Percentiles rank a stretch among this genome's conserved stretches.
phyloP scores from a whole-genome alignment of 1,139 yeast genomes.

The Hyphopichia fennica region DNA sequence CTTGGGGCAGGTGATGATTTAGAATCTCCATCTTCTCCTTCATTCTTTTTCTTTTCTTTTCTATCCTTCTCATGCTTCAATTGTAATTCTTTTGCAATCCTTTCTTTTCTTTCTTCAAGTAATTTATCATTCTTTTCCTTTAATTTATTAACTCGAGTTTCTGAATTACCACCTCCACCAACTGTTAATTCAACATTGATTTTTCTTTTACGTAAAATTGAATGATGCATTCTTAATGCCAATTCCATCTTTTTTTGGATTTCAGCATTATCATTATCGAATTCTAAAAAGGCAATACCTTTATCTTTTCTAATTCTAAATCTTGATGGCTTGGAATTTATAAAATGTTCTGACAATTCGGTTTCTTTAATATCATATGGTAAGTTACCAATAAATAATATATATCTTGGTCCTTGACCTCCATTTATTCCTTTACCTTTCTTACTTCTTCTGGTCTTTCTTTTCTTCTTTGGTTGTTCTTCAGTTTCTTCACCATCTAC shows the following conservation, averaged over 20 bases:
- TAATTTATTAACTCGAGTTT: conserved; percentile 66
- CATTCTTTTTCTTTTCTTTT: background rate
- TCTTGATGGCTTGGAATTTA: conserved; percentile 67
- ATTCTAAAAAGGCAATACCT: conserved; percentile 93
- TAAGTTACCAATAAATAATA: conserved; percentile 88
- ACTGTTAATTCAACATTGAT: conserved; percentile 95
- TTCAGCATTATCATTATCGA: conserved; percentile 56
- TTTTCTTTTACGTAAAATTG: conserved; percentile 63
- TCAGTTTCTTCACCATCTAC: conserved; percentile 17
- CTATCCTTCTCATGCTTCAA: conserved; percentile 17
- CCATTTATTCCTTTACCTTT: conserved; percentile 57
- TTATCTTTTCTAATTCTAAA: conserved; percentile 78
- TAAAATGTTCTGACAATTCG: conserved; percentile 73
- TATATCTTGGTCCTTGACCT: conserved; percentile 66
- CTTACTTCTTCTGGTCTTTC: conserved; percentile 78
- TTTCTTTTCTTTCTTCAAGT: conserved; percentile 59
- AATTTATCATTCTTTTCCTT: conserved; percentile 76
- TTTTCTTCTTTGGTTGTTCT: conserved; percentile 54
- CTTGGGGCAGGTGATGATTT: conserved; percentile 22
- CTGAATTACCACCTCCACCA: conserved; percentile 96
- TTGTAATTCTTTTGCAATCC: conserved; percentile 41
- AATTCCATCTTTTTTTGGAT: conserved; percentile 79
- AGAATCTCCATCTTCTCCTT: background rate
- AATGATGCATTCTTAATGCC: conserved; percentile 81
- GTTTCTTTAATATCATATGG: conserved; percentile 69